These are phyloP conservation scores for Candida corydali DNA, from an alignment of 805 yeast species.

Conservation along the genomic window DNA sequence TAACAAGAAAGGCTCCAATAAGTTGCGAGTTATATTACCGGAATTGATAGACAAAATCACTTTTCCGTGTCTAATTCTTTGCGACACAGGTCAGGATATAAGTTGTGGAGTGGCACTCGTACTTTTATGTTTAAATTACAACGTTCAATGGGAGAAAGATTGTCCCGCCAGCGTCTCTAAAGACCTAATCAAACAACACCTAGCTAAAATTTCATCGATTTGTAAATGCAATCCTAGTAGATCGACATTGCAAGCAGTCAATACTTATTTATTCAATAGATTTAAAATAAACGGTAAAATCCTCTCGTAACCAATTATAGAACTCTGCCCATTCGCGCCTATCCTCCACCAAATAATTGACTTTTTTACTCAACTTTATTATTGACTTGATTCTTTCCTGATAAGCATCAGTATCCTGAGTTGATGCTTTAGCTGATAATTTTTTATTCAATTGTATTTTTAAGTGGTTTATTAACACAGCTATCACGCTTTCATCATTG, in stretches of 20 bases:
- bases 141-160: slow-evolving; percentile 34
- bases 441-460: slow-evolving; percentile 39
- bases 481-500: slow-evolving; percentile 13
- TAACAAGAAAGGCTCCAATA: slow-evolving; percentile 65
- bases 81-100: slow-evolving; percentile 65
- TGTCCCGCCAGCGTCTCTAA: slow-evolving; percentile 33
- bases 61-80: slow-evolving; percentile 40
- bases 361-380: slow-evolving; percentile 22
- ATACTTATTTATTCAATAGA: slow-evolving; percentile 28
- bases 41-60: slow-evolving; percentile 28
- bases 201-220: slow-evolving; percentile 45
- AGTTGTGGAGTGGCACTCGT: slow-evolving; percentile 58
- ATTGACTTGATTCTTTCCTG: slow-evolving; percentile 42
- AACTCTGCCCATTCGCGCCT: slow-evolving; percentile 6
- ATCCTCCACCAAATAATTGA: slow-evolving; percentile 9
- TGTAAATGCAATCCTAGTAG: slow-evolving; percentile 71
- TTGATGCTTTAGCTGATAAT: slow-evolving; percentile 57
- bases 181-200: slow-evolving; percentile 50
- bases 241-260: slow-evolving; percentile 70
- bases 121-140: slow-evolving; percentile 45
- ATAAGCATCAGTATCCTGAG: slow-evolving; percentile 59
- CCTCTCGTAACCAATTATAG: slow-evolving; percentile 4
- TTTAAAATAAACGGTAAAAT: slow-evolving; percentile 8
- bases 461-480: slow-evolving; percentile 35
- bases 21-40: slow-evolving; percentile 47